phyloP scores from a whole-genome alignment of 495 filamentous ascomycete genomes.

The Xylaria palmicola region DNA sequence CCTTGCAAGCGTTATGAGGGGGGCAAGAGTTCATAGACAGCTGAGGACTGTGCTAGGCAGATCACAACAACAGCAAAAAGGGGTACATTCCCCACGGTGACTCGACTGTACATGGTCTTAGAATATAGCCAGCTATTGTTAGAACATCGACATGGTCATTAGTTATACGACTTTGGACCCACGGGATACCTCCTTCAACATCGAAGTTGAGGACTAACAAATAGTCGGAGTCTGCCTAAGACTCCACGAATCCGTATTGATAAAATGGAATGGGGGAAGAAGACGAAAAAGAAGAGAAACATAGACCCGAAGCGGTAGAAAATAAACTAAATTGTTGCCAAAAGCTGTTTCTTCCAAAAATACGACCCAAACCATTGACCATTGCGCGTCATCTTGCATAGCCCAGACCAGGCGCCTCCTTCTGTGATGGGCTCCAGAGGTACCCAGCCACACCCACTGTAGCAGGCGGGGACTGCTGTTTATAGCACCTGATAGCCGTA shows the following conservation, averaged over 20 bases:
- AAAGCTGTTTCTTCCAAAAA: neutral
- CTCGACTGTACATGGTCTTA: constrained; percentile 11
- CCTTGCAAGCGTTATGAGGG: neutral
- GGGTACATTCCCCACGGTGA: neutral
- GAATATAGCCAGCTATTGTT: constrained; percentile 13
- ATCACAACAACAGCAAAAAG: neutral
- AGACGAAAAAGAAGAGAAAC: too few species aligned
- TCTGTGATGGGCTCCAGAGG: neutral
- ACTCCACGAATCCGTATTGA: too few species aligned
- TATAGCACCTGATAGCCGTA: too few species aligned
- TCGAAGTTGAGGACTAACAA: too few species aligned
- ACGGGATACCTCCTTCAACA: neutral
- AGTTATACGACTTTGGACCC: neutral
- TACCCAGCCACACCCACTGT: too few species aligned
- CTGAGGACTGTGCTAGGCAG: neutral
- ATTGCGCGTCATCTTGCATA: constrained; percentile 13
- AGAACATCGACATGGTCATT: neutral
- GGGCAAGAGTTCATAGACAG: constrained; percentile 9
- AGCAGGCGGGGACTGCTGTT: neutral
- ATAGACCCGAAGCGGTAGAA: too few species aligned
- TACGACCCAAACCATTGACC: neutral
- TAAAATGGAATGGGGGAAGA: too few species aligned
- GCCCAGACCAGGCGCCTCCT: neutral
- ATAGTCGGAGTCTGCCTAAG: too few species aligned
- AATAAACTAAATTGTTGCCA: too few species aligned